Evolutionary conservation across 2,329 filamentous ascomycete genomes (phyloP), one percentile per base, ranked within the genome.

Genomic region (Fusarium sp.): DNA sequence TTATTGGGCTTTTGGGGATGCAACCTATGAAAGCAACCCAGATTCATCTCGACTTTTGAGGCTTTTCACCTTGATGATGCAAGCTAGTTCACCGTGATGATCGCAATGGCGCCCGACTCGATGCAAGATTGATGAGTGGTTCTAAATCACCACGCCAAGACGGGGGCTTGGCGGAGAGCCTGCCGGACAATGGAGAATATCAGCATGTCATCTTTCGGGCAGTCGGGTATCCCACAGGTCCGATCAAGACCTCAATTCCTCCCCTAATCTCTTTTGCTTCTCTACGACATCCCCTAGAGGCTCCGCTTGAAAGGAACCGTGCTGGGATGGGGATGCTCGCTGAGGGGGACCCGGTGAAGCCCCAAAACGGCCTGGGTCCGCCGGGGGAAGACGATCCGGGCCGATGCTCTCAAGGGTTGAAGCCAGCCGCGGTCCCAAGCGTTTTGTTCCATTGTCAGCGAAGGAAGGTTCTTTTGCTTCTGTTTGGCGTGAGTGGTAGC

Each of bases 341-440:
- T 33, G 33, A 50, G 54, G 40, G 40, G 42, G 62, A 63, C 71
- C 71, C 65, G 71, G 22, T 63, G 42, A 54, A 52, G 61, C 52
- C 69, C 71, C 27, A 60, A 74, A 65, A 68, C 58, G 66, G 66
- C 45, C 70, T 68, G 74, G 74, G 66, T 58, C 68, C 66, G 72
- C 73, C 74, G 69, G 76, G 71, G 76, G 76, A 78, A 78, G 74
- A 62, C 74, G 76, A 78, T 77, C 76, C 76, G 76, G 76, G 68
- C 76, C 76, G 76, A 77, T 77, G 74, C 60, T 75, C 29, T 54
- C 71, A 70, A 66, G 72, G 72, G 69, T 71, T 66, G 63, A 73
- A 76, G 73, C 76, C 76, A 73, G 70, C 66, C 59, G 66, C 71
- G 68, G 73, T 78, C 73, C 74, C 65, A 68, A 69, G 74, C 74